Evolutionary conservation across 2,329 filamentous ascomycete genomes (phyloP).

Genomic region (Coniochaeta hoffmannii): DNA sequence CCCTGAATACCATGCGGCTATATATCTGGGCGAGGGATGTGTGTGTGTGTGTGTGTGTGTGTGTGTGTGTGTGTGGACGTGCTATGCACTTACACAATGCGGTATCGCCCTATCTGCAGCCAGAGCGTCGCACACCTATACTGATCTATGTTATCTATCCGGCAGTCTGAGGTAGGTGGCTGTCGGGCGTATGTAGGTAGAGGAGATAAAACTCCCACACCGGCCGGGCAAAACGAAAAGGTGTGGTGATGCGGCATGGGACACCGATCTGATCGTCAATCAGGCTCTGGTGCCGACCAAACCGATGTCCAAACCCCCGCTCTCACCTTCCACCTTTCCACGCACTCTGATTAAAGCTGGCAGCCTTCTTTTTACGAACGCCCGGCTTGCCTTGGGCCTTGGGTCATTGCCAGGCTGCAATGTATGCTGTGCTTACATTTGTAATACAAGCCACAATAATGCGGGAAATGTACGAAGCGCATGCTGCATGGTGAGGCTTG

Average conservation of each 20-base stretch:
- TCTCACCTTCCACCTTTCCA: neutral
- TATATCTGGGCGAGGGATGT: neutral
- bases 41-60: no score
- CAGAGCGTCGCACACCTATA: neutral
- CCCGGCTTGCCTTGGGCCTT: neutral
- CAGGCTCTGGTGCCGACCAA: neutral
- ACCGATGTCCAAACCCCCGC: neutral
- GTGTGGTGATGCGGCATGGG: neutral
- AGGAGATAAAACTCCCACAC: neutral
- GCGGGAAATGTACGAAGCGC: neutral
- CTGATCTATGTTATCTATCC: neutral
- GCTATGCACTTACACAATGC: neutral
- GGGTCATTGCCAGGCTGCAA: neutral
- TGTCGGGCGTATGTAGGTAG: neutral
- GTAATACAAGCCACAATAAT: neutral
- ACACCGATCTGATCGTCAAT: neutral
- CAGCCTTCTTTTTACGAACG: neutral
- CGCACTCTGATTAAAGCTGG: neutral
- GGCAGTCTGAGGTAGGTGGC: neutral
- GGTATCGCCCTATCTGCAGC: neutral
- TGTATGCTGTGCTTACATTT: constrained; percentile 1
- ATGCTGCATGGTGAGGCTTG: neutral
- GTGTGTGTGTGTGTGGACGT: neutral
- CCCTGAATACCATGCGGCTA: neutral
- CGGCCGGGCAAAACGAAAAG: neutral